Conservation (phyloP, 2,329 filamentous ascomycete genomes). For the Nemania serpens region DNA sequence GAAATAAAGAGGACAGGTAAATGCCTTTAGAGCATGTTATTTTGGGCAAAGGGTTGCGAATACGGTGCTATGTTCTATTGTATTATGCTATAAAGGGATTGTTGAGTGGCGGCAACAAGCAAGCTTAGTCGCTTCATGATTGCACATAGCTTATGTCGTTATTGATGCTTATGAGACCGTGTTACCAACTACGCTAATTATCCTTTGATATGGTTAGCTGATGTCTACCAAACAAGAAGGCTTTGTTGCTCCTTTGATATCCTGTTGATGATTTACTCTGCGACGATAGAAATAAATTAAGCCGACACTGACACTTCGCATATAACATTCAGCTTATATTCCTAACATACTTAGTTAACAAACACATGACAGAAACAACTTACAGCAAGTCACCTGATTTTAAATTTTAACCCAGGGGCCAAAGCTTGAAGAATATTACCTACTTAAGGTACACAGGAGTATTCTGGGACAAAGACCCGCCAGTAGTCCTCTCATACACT, state of each 20-base stretch:
- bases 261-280: background rate
- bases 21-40: slow-evolving; percentile 10
- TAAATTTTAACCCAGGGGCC: no score
- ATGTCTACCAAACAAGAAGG: no score
- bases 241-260: background rate
- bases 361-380: background rate
- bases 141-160: slow-evolving; percentile 19
- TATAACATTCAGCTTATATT: background rate
- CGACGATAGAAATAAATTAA: background rate
- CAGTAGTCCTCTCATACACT: no score
- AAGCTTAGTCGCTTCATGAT: slow-evolving; percentile 10
- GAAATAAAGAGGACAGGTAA: slow-evolving; percentile 31
- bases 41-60: slow-evolving; percentile 24
- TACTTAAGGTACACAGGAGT: no score
- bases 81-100: slow-evolving; percentile 14
- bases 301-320: no score
- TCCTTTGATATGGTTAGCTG: background rate
- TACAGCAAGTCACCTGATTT: no score
- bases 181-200: background rate
- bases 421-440: no score
- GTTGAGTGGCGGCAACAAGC: slow-evolving; percentile 10
- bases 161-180: slow-evolving; percentile 13
- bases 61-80: slow-evolving; percentile 16
- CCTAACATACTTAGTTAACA: background rate
- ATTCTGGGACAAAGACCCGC: no score